phyloP scores from a whole-genome alignment of 805 yeast genomes.

The Kodamaea nitidulidarum region DNA sequence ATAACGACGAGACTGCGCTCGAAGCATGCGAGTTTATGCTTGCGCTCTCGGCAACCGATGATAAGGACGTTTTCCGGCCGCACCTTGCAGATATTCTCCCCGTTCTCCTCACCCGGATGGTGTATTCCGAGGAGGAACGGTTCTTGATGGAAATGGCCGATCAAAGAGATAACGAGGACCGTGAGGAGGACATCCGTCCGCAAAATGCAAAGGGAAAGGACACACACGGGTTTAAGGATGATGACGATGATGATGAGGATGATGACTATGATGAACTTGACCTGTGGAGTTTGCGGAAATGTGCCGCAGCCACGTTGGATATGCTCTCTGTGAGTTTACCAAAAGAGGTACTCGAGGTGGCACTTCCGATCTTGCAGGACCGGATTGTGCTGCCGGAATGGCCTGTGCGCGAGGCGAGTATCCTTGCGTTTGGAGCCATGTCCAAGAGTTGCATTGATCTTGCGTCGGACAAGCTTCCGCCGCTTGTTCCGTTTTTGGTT shows the following conservation, averaged over 20 bases:
- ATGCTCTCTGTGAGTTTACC: slow-evolving; percentile 68
- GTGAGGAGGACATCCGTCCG: slow-evolving; percentile 85
- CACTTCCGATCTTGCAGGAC: slow-evolving; percentile 73
- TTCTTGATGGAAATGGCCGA: slow-evolving; percentile 61
- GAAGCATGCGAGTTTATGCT: slow-evolving; percentile 93
- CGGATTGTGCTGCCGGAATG: slow-evolving; percentile 68
- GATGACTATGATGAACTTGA: slow-evolving; percentile 71
- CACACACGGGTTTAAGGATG: slow-evolving; percentile 28
- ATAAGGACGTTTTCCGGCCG: slow-evolving; percentile 43
- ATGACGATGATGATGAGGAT: slow-evolving; percentile 54
- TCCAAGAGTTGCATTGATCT: slow-evolving; percentile 81
- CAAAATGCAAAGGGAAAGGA: slow-evolving; percentile 64
- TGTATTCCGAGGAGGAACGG: slow-evolving; percentile 78
- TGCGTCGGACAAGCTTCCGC: slow-evolving; percentile 69
- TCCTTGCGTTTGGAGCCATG: slow-evolving; percentile 91
- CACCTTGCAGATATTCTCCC: slow-evolving; percentile 69
- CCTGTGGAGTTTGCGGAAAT: slow-evolving; percentile 89
- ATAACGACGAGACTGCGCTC: slow-evolving; percentile 70
- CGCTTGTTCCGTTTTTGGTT: slow-evolving; percentile 78
- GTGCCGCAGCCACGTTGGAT: slow-evolving; percentile 92
- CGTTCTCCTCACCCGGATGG: slow-evolving; percentile 74
- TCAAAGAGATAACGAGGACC: slow-evolving; percentile 72
- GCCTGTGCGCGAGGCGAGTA: slow-evolving; percentile 91
- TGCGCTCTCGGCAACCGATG: slow-evolving; percentile 53
- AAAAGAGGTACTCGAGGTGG: slow-evolving; percentile 56